Evolutionary conservation across 2,329 filamentous ascomycete genomes (phyloP).

Genomic region (Monosporascus sp.): DNA sequence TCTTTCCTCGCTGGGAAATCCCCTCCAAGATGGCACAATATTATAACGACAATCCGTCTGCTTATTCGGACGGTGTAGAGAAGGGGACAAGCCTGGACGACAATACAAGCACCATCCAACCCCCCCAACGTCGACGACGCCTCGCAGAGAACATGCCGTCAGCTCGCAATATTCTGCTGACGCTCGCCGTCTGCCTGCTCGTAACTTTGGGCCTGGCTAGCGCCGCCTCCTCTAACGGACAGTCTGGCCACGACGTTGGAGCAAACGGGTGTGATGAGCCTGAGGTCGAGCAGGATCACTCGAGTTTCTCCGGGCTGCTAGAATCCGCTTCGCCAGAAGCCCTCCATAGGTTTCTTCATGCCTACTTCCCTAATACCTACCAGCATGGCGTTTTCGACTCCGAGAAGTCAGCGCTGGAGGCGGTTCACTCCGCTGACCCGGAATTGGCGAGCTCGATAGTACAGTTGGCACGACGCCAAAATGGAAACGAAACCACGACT

Average conservation of each 20-base stretch:
- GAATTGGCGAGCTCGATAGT: slow-evolving; percentile 58
- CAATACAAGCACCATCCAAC: slow-evolving; percentile 4
- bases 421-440: slow-evolving; percentile 55
- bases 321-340: slow-evolving; percentile 52
- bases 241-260: slow-evolving; percentile 14
- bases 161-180: slow-evolving; percentile 30
- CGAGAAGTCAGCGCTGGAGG: slow-evolving; percentile 58
- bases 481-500: slow-evolving; percentile 28
- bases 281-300: slow-evolving; percentile 16
- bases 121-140: slow-evolving; percentile 2
- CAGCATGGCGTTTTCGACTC: slow-evolving; percentile 64
- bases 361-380: slow-evolving; percentile 57
- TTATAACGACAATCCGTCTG: not conserved
- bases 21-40: not conserved
- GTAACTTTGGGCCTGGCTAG: slow-evolving; percentile 31
- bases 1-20: no score
- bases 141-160: slow-evolving; percentile 31
- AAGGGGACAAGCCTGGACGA: slow-evolving; percentile 2
- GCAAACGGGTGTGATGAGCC: slow-evolving; percentile 1
- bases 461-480: slow-evolving; percentile 59
- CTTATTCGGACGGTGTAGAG: not conserved
- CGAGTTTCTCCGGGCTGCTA: slow-evolving; percentile 49
- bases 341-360: slow-evolving; percentile 62
- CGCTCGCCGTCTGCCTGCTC: slow-evolving; percentile 24
- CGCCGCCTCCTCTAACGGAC: slow-evolving; percentile 19